Percentiles rank a stretch among this genome's conserved stretches.
phyloP scores from a whole-genome alignment of 495 filamentous ascomycete genomes.

The Echria macrotheca region DNA sequence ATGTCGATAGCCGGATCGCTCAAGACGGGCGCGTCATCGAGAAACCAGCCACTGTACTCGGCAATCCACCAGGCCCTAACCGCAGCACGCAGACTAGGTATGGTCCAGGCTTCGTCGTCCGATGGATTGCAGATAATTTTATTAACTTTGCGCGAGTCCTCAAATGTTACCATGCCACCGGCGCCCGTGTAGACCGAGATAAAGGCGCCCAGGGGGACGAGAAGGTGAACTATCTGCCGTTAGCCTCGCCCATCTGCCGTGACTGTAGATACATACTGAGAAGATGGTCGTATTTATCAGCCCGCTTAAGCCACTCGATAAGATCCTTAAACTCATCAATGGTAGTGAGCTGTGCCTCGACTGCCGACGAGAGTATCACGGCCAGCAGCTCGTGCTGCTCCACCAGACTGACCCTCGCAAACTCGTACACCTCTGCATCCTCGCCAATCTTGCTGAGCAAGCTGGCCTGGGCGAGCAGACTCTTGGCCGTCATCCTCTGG shows the following conservation, averaged over 20 bases:
- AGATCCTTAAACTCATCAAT: slow-evolving; percentile 68
- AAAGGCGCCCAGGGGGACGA: slow-evolving; percentile 69
- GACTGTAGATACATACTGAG: slow-evolving; percentile 34
- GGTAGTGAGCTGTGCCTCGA: slow-evolving; percentile 65
- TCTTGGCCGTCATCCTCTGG: slow-evolving; percentile 64
- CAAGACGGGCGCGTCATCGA: slow-evolving; percentile 58
- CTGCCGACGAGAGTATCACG: slow-evolving; percentile 65
- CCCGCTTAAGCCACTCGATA: slow-evolving; percentile 54
- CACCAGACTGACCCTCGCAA: slow-evolving; percentile 64
- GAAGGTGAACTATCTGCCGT: slow-evolving; percentile 56
- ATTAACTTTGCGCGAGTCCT: slow-evolving; percentile 64
- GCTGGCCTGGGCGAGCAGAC: slow-evolving; percentile 58
- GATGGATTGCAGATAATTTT: slow-evolving; percentile 54
- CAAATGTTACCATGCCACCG: slow-evolving; percentile 52
- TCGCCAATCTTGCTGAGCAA: slow-evolving; percentile 53
- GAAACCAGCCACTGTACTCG: slow-evolving; percentile 85
- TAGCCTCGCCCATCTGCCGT: slow-evolving; percentile 12
- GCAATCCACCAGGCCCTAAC: slow-evolving; percentile 77
- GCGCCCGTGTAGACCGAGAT: slow-evolving; percentile 69
- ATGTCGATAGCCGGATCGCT: slow-evolving; percentile 51
- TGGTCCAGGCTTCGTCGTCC: slow-evolving; percentile 60
- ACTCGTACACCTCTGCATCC: slow-evolving; percentile 65
- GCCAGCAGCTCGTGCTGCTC: slow-evolving; percentile 87
- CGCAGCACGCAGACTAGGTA: slow-evolving; percentile 71
- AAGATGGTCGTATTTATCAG: slow-evolving; percentile 67